Conservation (phyloP, 2,329 filamentous ascomycete species). For the Aspergillus fischeri region DNA sequence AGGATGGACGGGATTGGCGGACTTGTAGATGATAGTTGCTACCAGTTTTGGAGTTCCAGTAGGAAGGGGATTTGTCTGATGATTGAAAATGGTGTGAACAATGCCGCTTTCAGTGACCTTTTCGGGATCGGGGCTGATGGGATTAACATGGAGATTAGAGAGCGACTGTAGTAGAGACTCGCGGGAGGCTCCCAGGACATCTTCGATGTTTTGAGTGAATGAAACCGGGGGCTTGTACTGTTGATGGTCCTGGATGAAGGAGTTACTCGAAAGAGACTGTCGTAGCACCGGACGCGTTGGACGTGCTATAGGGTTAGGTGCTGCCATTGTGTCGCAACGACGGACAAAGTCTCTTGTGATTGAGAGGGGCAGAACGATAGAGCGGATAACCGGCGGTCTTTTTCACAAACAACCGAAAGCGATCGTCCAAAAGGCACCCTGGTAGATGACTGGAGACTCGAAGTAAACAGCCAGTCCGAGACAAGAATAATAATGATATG, state of each 20-base stretch:
- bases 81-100: conserved; percentile 45
- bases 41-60: conserved; percentile 42
- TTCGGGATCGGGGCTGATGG: conserved; percentile 36
- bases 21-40: conserved; percentile 49
- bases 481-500: not conserved
- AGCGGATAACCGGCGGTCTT: not conserved
- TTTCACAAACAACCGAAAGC: not conserved
- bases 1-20: conserved; percentile 38
- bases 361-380: not conserved
- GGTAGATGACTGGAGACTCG: not conserved
- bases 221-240: conserved; percentile 42
- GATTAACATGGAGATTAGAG: conserved; percentile 28
- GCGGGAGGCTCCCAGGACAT: conserved; percentile 31
- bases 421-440: not conserved
- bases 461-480: not conserved
- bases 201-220: conserved; percentile 32
- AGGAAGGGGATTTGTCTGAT: conserved; percentile 36
- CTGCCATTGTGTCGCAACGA: conserved; percentile 23
- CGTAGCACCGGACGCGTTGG: conserved; percentile 40
- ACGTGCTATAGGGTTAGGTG: conserved; percentile 26
- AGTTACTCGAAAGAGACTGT: conserved; percentile 40
- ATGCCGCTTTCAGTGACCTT: conserved; percentile 44
- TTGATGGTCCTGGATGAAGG: conserved; percentile 47
- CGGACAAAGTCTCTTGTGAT: not conserved
- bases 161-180: conserved; percentile 23